These are phyloP conservation scores for Penicillium salamii DNA, from an alignment of 495 filamentous ascomycete genomes.

Conservation along the genomic window DNA sequence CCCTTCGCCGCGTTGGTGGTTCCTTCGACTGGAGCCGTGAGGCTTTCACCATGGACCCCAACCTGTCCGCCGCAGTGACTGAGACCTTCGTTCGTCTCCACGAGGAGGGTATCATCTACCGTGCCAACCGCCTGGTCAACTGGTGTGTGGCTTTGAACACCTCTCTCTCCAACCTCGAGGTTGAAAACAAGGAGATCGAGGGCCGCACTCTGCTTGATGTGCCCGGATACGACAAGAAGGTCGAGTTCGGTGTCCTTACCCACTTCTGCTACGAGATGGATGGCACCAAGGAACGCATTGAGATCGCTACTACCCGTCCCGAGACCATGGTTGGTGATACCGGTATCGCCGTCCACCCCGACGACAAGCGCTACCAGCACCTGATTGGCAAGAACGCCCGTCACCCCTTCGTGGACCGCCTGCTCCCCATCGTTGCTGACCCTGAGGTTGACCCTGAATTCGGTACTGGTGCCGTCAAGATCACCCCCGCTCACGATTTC, in stretches of 20 bases:
- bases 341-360: constrained; percentile 74
- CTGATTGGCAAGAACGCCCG: constrained; percentile 67
- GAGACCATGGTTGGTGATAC: constrained; percentile 83
- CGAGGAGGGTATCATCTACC: constrained; percentile 74
- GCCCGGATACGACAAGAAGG: constrained; percentile 62
- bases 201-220: constrained; percentile 65
- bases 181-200: constrained; percentile 68
- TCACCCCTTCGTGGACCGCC: constrained; percentile 68
- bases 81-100: constrained; percentile 72
- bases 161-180: constrained; percentile 74
- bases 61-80: constrained; percentile 64
- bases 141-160: constrained; percentile 74
- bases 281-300: constrained; percentile 60
- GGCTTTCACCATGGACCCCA: constrained; percentile 72
- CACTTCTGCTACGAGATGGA: constrained; percentile 72
- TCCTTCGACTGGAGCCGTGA: constrained; percentile 65
- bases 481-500: constrained; percentile 75
- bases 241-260: constrained; percentile 70
- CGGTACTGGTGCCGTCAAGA: constrained; percentile 77
- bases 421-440: constrained; percentile 69
- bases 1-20: constrained; percentile 56
- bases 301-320: constrained; percentile 74
- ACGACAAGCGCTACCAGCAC: constrained; percentile 62
- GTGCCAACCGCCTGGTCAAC: constrained; percentile 73
- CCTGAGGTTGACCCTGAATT: constrained; percentile 69